Evolutionary conservation across 1,284 basidiomycete species (phyloP), one percentile per base, ranked within the genome.

Genomic region (Mycosarcoma mackinlayi): DNA sequence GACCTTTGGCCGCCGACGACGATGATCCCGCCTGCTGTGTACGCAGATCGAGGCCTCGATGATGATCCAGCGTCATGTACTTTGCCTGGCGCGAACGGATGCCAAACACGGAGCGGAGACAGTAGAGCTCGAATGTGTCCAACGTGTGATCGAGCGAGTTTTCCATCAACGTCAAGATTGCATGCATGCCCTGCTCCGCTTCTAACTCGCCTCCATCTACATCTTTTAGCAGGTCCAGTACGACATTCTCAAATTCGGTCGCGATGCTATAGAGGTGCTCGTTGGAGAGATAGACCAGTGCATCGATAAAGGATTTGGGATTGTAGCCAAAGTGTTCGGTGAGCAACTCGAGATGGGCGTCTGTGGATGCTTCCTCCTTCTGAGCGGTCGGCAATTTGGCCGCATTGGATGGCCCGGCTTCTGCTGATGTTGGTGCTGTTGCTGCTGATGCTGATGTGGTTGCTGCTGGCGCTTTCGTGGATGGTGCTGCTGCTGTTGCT

Each of bases 291-390:
- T 78, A 74, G 25, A 78, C 78, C 25, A 82, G 64, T 25, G 72
- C 67, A 38, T 82, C 80, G 52, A 81, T 75, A 48, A 77, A 76
- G 6, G 65, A 69, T n/a, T 73, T 72, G 1, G 79, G 78, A 27
- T 80, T 74, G 59, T 78, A 78, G 45, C 79, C 79, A 50, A 82
- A 78, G 33, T 80, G 71, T 61, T 82, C 80, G n/a, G 79, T 81
- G n/a, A 82, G 69, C 7, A 82, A 56, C 24, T 72, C 63, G 21
- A 69, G 42, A 27, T 77, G 68, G 6, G 63, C 64, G 38, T 77
- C 75, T 18, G 72, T 70, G 6, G 67, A 72, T 4, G 75, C 58
- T 27, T 71, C 67, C 24, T 71, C 67, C 18, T 61, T 65, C 5
- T 38, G 9, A 7, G 38, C 10, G 6, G 60, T 23, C 16, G 19